phyloP scores from a whole-genome alignment of 805 yeast genomes.

The Schizosaccharomyces japonicus region DNA sequence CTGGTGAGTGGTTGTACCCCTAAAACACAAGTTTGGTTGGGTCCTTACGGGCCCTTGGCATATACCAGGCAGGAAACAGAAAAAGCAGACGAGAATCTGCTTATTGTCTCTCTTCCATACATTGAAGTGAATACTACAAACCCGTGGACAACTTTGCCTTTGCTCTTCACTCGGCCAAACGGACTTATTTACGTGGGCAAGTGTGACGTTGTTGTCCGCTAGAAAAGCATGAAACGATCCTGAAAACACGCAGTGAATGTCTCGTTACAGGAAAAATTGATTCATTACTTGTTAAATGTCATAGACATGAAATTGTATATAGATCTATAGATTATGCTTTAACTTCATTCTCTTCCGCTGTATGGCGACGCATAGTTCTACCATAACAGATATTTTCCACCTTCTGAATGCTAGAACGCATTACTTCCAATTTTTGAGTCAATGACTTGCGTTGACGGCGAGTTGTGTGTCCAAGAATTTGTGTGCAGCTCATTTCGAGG shows the following conservation, averaged over 20 bases:
- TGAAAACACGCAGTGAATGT: no score
- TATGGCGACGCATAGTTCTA: no score
- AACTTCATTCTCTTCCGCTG: no score
- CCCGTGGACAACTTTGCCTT: background rate
- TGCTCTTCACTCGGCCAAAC: background rate
- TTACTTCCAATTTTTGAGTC: background rate
- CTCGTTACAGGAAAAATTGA: no score
- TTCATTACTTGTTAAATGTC: no score
- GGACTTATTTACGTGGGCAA: background rate
- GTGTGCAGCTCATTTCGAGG: background rate
- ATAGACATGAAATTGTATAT: no score
- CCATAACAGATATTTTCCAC: background rate
- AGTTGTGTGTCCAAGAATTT: background rate
- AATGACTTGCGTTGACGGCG: background rate
- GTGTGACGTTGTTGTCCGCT: no score
- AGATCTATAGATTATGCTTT: no score
- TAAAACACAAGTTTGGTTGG: background rate
- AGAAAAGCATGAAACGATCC: no score
- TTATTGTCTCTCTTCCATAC: no score
- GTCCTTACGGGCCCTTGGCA: background rate
- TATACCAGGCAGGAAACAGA: background rate
- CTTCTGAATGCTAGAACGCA: background rate
- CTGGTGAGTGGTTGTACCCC: background rate
- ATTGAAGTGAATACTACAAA: no score
- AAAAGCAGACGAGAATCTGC: no score